Evolutionary conservation across 2,329 filamentous ascomycete genomes (phyloP).

Genomic region (Aspergillus quadricinctus): DNA sequence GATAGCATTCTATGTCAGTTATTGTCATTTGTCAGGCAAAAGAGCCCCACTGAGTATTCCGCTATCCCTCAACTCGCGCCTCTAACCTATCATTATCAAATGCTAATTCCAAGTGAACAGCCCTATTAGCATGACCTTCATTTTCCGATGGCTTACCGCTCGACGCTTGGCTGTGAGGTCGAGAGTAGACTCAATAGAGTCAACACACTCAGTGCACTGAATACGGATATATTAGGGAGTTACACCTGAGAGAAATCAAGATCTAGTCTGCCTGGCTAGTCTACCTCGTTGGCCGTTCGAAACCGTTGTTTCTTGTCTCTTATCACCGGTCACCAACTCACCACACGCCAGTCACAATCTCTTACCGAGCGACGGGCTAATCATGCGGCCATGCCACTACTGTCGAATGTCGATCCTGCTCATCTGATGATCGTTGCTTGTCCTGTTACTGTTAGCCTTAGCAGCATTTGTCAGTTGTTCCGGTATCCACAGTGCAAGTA

Average conservation of each 20-base stretch:
- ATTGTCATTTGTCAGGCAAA: no score
- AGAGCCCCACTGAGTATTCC: neutral
- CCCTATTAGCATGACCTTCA: neutral
- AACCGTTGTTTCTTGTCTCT: neutral
- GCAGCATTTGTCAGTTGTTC: no score
- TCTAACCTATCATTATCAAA: neutral
- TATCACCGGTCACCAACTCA: no score
- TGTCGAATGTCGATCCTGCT: neutral
- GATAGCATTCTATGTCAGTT: no score
- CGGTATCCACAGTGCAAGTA: neutral
- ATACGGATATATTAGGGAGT: neutral
- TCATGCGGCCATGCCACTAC: neutral
- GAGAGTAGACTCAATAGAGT: neutral
- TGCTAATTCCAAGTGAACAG: neutral
- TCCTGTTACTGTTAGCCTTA: neutral
- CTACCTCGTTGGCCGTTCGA: neutral
- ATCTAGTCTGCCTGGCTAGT: no score
- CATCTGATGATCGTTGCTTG: neutral
- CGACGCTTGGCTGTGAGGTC: neutral
- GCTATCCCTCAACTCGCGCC: neutral
- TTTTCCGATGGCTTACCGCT: neutral
- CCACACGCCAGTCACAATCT: neutral
- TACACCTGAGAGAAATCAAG: neutral
- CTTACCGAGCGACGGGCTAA: neutral
- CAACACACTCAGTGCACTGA: no score